These are phyloP conservation scores for Mycena floridula DNA, from an alignment of 768 basidiomycete species.

Conservation along the genomic window DNA sequence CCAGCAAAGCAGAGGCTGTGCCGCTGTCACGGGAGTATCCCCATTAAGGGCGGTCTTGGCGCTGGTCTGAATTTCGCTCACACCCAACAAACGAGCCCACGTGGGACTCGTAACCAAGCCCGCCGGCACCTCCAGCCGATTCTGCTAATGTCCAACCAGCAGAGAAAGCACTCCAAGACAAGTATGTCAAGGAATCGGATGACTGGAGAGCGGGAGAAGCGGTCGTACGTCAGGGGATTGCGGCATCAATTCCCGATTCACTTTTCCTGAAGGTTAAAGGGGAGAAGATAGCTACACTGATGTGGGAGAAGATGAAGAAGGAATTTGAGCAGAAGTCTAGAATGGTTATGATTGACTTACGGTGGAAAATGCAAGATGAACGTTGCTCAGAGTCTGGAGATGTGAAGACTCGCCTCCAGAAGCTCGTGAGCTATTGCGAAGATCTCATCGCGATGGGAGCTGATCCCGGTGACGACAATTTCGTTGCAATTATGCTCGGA, in stretches of 20 bases:
- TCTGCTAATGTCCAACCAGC: no score
- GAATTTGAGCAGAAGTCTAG: conserved; percentile 17
- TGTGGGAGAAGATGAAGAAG: conserved; percentile 14
- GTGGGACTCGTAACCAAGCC: no score
- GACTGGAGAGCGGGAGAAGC: no score
- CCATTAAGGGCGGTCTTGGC: no score
- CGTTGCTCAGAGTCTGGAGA: no score
- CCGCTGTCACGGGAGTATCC: no score
- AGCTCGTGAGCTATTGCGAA: no score
- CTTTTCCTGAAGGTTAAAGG: no score
- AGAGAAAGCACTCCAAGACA: not conserved
- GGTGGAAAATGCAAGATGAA: conserved; percentile 11
- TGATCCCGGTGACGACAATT: conserved; percentile 8
- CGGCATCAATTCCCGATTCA: conserved; percentile 13
- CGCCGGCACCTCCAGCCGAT: no score
- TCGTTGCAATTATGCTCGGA: conserved; percentile 11
- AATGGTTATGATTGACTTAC: conserved; percentile 17
- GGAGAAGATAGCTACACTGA: conserved; percentile 7
- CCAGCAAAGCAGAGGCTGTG: no score
- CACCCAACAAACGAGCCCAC: no score
- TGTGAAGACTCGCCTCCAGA: conserved; percentile 13
- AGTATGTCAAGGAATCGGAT: not conserved
- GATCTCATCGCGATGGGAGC: conserved; percentile 14
- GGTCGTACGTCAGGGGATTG: conserved; percentile 13
- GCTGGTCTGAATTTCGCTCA: no score